A percentile compares a stretch with the other conserved stretches of the same genome.
phyloP scores from a whole-genome alignment of 768 basidiomycete genomes.

The Sistotremastrum niveocremeum region DNA sequence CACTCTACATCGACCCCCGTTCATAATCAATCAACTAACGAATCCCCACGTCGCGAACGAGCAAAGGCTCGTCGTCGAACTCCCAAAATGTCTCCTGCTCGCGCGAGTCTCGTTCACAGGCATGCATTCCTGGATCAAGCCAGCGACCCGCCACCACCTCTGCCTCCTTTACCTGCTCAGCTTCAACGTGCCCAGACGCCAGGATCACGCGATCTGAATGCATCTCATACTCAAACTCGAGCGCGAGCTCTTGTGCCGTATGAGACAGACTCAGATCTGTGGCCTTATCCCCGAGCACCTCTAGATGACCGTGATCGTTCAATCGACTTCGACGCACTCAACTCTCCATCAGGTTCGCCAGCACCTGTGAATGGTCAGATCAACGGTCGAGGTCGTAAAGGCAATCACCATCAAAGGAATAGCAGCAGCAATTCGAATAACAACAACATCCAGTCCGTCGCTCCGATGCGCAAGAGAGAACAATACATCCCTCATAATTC shows the following conservation, averaged over 20 bases:
- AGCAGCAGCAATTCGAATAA: constrained; percentile 5
- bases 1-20: no score
- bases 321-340: constrained; percentile 61
- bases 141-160: no score
- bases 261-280: constrained; percentile 49
- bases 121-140: no score
- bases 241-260: constrained; percentile 44
- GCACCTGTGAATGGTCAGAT: constrained; percentile 15
- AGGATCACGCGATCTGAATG: no score
- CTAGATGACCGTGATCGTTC: constrained; percentile 21
- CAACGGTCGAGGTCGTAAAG: not conserved
- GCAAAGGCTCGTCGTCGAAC: no score
- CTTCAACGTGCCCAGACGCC: no score
- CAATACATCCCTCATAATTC: constrained; percentile 11
- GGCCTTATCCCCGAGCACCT: constrained; percentile 49
- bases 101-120: no score
- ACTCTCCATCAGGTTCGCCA: constrained; percentile 21
- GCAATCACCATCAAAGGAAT: no score
- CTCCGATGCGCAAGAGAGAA: constrained; percentile 8
- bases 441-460: constrained; percentile 4
- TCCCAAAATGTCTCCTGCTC: no score
- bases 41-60: no score
- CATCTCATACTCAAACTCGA: constrained; percentile 12
- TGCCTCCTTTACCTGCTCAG: no score
- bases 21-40: no score